Base-by-base conservation (phyloP, 176 grass and related monocot genomes). In the Raddia distichophylla region DNA sequence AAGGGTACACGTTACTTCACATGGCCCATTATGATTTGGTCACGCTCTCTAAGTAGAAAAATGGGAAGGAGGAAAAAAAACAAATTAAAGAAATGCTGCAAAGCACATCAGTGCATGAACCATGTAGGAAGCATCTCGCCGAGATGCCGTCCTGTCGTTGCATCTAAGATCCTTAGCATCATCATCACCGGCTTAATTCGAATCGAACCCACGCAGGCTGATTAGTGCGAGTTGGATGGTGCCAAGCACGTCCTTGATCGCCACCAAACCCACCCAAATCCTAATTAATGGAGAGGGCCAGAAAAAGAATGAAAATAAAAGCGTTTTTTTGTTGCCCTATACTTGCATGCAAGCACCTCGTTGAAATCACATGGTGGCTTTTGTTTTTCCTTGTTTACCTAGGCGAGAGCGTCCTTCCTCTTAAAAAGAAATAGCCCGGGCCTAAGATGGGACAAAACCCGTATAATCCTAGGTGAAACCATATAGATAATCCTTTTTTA, bases 11-110 rank as follows among this genome's bases (percentile, higher is more conserved):
- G 76, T 44, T 81, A 48, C 27, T 17, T 51, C 87, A 71, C 82
- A 82, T 85, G 87, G 34, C 5, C 66, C 34, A 22, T 16, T 19
- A 89, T 89, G 40, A 81, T 85, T 69, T 64, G n/a, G 34, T 49
- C 87, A 81, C 77, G 18, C 47, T 11, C 52, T 65, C 71, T 47
- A 40, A 76, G 9, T 80, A 13, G 42, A 81, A 89, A 81, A 47
- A 43, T 66, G 33, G 10, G 8, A 67, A 7, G 10, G 18, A 47
- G 0, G 14, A 1, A 2, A 2, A 0, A 5, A 62, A 52, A 0
- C n/a, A 4, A 2, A 0, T 2, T 54, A 52, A 44, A 10, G 53
- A 61, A 63, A 71, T 46, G 47, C 37, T 40, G 37, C 35, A 44
- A 11, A 79, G 35, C 6, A 74, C 27, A 17, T 60, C 64, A 34